Evolutionary conservation across 148 eudicot genomes (phyloP).

Genomic region (Pharnaceum exiguum): DNA sequence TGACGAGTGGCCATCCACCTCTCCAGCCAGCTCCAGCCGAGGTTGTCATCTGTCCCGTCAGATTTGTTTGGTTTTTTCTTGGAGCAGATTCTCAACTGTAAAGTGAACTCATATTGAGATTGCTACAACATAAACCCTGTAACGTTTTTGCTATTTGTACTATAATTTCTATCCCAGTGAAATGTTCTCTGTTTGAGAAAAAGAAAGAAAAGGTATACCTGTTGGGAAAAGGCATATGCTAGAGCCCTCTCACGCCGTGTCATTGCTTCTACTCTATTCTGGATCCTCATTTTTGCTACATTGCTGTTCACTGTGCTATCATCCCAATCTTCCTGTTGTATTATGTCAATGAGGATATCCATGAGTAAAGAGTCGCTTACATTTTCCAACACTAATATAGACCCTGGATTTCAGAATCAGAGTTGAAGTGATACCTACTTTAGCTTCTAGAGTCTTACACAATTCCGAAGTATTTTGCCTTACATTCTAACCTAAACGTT

Average conservation of each 20-base stretch:
- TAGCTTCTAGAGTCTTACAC: no score
- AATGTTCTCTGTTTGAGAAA: not conserved
- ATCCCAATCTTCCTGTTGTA: slow-evolving; percentile 73
- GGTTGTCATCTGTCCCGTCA: slow-evolving; percentile 42
- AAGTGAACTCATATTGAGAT: not conserved
- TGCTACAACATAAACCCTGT: no score
- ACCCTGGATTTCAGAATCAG: not conserved
- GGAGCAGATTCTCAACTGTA: slow-evolving; percentile 63
- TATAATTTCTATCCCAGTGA: no score
- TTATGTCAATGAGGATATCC: not conserved
- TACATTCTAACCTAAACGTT: not conserved
- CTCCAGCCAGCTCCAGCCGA: slow-evolving; percentile 88
- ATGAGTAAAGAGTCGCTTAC: no score
- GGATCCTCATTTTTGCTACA: slow-evolving; percentile 54
- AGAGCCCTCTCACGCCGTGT: slow-evolving; percentile 88
- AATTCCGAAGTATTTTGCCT: not conserved
- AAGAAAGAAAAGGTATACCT: no score
- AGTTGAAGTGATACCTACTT: no score
- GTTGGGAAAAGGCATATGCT: slow-evolving; percentile 89
- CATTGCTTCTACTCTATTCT: slow-evolving; percentile 68
- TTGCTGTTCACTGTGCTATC: slow-evolving; percentile 72
- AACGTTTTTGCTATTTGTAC: no score
- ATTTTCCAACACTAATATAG: no score
- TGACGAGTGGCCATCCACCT: slow-evolving; percentile 91
- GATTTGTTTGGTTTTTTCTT: slow-evolving; percentile 54